Conservation (phyloP, 805 yeast genomes). For the Cyberlindnera veronae region DNA sequence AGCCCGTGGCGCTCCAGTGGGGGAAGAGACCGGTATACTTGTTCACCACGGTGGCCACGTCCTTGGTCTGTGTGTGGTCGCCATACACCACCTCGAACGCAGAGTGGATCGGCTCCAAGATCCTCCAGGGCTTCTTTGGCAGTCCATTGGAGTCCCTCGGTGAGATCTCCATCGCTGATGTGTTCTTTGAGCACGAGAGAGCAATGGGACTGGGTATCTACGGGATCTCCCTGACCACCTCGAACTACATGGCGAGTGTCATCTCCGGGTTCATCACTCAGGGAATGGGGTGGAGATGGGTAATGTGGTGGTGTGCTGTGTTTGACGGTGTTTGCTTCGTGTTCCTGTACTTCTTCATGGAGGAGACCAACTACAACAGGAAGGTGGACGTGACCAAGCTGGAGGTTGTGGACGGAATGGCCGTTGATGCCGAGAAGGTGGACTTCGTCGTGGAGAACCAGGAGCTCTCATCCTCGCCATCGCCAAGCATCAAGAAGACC, state of each 20-base stretch:
- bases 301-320: conserved; percentile 47
- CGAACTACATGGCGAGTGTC: conserved; percentile 55
- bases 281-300: conserved; percentile 51
- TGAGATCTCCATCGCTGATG: conserved; percentile 46
- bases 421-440: conserved; percentile 7
- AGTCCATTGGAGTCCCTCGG: conserved; percentile 46
- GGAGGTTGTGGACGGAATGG: conserved; percentile 9
- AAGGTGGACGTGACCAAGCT: conserved; percentile 18
- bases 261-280: conserved; percentile 56
- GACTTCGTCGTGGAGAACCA: conserved; percentile 17
- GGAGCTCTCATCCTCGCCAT: too few species aligned
- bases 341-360: conserved; percentile 43
- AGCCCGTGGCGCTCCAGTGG: conserved; percentile 46
- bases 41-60: conserved; percentile 37
- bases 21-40: conserved; percentile 46
- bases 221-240: conserved; percentile 49
- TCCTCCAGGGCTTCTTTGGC: conserved; percentile 36
- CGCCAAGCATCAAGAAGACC: background rate
- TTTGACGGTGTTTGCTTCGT: conserved; percentile 39
- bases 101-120: conserved; percentile 37
- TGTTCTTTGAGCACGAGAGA: conserved; percentile 49
- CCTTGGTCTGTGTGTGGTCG: conserved; percentile 40
- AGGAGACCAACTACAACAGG: conserved; percentile 50
- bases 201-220: conserved; percentile 47
- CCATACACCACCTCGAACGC: conserved; percentile 35